Conservation (phyloP, 345 rosid species). For the Eutrema yunnanense region DNA sequence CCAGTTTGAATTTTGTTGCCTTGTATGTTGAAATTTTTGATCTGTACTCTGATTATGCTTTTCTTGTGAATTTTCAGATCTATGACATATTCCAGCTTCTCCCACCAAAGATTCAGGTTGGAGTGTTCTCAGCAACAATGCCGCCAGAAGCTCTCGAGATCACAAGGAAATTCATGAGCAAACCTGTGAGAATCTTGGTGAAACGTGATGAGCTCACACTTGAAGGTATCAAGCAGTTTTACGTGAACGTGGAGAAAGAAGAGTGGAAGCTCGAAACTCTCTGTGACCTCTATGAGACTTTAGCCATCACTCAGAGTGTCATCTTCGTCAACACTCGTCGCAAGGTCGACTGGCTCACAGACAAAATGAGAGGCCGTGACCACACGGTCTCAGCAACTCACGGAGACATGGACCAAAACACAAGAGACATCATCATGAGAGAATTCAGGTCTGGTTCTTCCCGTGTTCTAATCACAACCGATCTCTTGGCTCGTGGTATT, state of each 20-base stretch:
- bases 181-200: constrained; percentile 48
- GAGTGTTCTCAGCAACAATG: constrained; percentile 58
- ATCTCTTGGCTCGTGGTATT: constrained; percentile 50
- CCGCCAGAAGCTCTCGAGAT: constrained; percentile 56
- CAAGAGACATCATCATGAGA: constrained; percentile 48
- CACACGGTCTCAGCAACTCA: constrained; percentile 52
- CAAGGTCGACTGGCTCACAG: constrained; percentile 59
- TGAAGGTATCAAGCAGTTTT: constrained; percentile 48
- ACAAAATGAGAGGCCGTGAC: constrained; percentile 44
- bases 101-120: constrained; percentile 47
- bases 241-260: constrained; percentile 49
- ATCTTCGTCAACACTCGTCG: constrained; percentile 53
- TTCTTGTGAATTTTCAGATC: constrained; percentile 26
- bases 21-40: not conserved
- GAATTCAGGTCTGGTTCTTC: constrained; percentile 52
- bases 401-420: constrained; percentile 58
- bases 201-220: constrained; percentile 54
- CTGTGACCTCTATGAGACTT: constrained; percentile 63
- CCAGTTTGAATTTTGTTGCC: not conserved
- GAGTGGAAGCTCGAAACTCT: constrained; percentile 75
- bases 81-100: constrained; percentile 50
- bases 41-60: not conserved
- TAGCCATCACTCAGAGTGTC: constrained; percentile 49
- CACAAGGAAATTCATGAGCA: constrained; percentile 47
- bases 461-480: constrained; percentile 51